Conservation (phyloP, 1,284 basidiomycete species). For the Stygiomarasmius scandens region DNA sequence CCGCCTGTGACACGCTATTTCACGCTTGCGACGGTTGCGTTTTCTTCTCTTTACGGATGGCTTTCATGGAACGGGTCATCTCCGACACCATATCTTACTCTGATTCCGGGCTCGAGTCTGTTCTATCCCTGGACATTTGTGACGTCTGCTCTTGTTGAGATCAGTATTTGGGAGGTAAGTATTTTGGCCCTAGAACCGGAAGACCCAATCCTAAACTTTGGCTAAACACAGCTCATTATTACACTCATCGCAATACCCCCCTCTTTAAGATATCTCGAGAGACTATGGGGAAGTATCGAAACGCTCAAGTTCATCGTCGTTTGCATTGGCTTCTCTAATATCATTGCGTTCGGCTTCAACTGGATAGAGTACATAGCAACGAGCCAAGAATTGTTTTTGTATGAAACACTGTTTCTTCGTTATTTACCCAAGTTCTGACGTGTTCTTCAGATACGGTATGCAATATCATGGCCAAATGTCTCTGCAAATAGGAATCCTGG, state of each 20-base stretch:
- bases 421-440: slow-evolving; percentile 12
- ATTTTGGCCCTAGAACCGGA: slow-evolving; percentile 16
- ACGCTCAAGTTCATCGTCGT: slow-evolving; percentile 85
- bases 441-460: slow-evolving; percentile 71
- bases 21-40: slow-evolving; percentile 66
- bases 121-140: slow-evolving; percentile 94
- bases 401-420: slow-evolving; percentile 33
- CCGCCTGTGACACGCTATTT: slow-evolving; percentile 82
- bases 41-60: slow-evolving; percentile 69
- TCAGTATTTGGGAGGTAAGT: slow-evolving; percentile 79
- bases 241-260: slow-evolving; percentile 82
- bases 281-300: slow-evolving; percentile 90
- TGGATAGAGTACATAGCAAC: slow-evolving; percentile 78
- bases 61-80: slow-evolving; percentile 56
- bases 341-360: slow-evolving; percentile 84
- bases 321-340: slow-evolving; percentile 80
- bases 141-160: slow-evolving; percentile 87
- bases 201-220: neutral
- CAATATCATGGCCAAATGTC: slow-evolving; percentile 92
- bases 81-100: slow-evolving; percentile 74
- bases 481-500: slow-evolving; percentile 87
- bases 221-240: slow-evolving; percentile 63
- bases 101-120: slow-evolving; percentile 83
- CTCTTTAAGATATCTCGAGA: slow-evolving; percentile 87
- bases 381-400: slow-evolving; percentile 75